Evolutionary conservation across 1,139 yeast genomes (phyloP), one percentile per base, ranked within the genome.

Genomic region (Debaryomyces sp.): DNA sequence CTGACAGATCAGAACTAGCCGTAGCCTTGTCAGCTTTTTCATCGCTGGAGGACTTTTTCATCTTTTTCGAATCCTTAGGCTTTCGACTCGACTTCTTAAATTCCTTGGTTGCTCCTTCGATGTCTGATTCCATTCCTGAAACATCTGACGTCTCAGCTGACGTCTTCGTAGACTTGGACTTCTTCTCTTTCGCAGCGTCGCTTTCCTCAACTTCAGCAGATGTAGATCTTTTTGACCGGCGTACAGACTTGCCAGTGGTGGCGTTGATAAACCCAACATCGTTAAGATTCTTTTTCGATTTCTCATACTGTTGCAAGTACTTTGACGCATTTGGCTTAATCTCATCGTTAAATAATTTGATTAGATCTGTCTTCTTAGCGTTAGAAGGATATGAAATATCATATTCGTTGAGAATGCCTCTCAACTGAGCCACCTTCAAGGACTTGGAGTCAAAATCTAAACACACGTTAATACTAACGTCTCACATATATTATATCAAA

Each of bases 381-480:
- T 80, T 75, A 4, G 87, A 73, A 0, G 85, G 77, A 59, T 75
- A 84, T 7, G 67, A 66, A 21, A 89, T 73, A n/a, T 77, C 72
- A 61, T 88, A 78, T 46, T 79, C 81, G 30, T 74, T 66, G 50
- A 90, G 72, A 36, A 88, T 73, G 35, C 82, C 76, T 55, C 94
- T 76, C 58, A 90, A 72, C 51, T 86, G 81, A 5, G 89, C 80
- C 33, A 85, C 82, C 41, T 82, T 85, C 54, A 87, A 68, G 34
- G 78, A 67, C 39, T 73, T 71, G 10, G 90, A 84, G 59, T 89
- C 85, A 61, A 87, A 88, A 10, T 77, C 90, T 78, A 57, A 12
- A 44, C 13, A 18, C 7, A 32, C n/a, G 46, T 49, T 46, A 47
- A 48, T 45, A 41, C 17, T 24, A 17, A 8, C 3, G 32, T 18